Evolutionary conservation across 2,329 filamentous ascomycete genomes (phyloP).

Genomic region (Fusarium sublunatum): DNA sequence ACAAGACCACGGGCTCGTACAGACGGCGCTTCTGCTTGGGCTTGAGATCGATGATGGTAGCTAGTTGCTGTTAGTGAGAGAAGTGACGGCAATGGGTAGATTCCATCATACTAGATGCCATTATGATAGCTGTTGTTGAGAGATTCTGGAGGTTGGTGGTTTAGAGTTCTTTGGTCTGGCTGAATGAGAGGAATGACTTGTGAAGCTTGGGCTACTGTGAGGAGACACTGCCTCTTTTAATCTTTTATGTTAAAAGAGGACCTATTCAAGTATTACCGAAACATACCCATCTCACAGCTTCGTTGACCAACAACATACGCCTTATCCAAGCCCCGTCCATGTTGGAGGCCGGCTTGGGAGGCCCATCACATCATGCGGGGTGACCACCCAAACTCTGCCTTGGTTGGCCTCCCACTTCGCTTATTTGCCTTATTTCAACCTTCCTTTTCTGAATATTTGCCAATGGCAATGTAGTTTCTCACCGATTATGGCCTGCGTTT

Average conservation of each 20-base stretch:
- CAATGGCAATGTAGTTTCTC: neutral
- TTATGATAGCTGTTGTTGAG: neutral
- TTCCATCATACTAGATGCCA: conserved; percentile 3
- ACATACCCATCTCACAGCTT: neutral
- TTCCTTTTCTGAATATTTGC: neutral
- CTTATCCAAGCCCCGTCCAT: conserved; percentile 24
- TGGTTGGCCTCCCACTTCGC: conserved; percentile 13
- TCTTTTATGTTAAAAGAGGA: neutral
- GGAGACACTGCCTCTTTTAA: no score
- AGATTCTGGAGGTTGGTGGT: no score
- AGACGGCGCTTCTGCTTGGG: conserved; percentile 42
- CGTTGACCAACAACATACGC: neutral
- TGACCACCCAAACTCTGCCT: conserved; percentile 15
- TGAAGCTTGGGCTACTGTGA: neutral
- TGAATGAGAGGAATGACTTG: neutral
- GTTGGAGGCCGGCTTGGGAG: conserved; percentile 33
- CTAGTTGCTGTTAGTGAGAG: neutral
- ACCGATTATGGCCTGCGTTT: conserved; percentile 7
- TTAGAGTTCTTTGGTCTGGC: neutral
- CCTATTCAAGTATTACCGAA: no score
- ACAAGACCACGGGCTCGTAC: conserved; percentile 47
- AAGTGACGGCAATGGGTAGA: fast-evolving
- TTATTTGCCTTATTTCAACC: conserved; percentile 5
- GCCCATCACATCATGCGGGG: conserved; percentile 40
- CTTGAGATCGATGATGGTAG: conserved; percentile 11